A percentile compares a stretch with the other conserved stretches of the same genome.
phyloP scores from a whole-genome alignment of 768 basidiomycete genomes.

The Tylopilus balloui region DNA sequence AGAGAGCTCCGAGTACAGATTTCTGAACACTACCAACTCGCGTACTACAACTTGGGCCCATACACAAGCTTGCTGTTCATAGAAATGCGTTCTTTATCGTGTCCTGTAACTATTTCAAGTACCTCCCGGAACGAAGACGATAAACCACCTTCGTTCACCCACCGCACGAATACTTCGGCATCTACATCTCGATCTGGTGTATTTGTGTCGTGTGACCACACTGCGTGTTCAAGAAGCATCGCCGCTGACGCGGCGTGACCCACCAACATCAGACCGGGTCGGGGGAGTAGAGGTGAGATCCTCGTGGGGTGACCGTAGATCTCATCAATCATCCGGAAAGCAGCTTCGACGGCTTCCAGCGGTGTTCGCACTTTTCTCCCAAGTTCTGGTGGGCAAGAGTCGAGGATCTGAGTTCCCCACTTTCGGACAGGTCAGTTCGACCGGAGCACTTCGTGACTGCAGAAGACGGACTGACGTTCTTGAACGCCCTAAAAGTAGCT shows the following conservation, averaged over 20 bases:
- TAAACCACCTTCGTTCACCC: constrained; percentile 41
- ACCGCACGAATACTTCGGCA: constrained; percentile 49
- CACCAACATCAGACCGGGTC: constrained; percentile 55
- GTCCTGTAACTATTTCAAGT: background rate
- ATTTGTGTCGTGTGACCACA: constrained; percentile 46
- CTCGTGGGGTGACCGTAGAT: constrained; percentile 36
- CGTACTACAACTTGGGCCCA: constrained; percentile 7
- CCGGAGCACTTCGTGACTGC: background rate
- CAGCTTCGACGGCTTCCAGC: constrained; percentile 35
- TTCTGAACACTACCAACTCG: too few species aligned
- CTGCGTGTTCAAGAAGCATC: constrained; percentile 64
- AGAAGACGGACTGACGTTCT: constrained; percentile 38
- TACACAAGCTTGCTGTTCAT: constrained; percentile 18
- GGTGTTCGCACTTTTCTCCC: constrained; percentile 24
- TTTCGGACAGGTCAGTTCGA: constrained; percentile 20
- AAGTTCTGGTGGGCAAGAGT: constrained; percentile 39
- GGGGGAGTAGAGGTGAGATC: constrained; percentile 46
- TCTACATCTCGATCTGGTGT: constrained; percentile 39
- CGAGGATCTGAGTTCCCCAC: constrained; percentile 50
- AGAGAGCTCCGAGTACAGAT: too few species aligned
- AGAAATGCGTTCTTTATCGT: constrained; percentile 2
- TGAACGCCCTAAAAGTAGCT: constrained; percentile 42
- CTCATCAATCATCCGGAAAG: constrained; percentile 37
- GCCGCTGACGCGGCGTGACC: constrained; percentile 50
- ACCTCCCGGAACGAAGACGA: constrained; percentile 27